Evolutionary conservation across 805 yeast species (phyloP).

Genomic region (Metschnikowia peoriensis): DNA sequence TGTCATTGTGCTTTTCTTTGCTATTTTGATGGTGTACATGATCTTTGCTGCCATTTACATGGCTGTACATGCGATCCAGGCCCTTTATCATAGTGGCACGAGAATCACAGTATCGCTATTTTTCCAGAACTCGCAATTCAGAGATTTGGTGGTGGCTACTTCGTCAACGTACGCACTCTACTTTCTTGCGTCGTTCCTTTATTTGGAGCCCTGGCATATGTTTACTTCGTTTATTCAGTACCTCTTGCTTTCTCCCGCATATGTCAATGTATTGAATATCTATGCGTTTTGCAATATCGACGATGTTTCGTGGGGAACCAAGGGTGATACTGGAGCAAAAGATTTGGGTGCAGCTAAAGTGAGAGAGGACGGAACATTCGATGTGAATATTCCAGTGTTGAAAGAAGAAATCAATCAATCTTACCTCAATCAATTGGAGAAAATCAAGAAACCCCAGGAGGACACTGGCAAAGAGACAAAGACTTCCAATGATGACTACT

Average conservation of each 20-base stretch:
- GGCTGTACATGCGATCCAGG: constrained; percentile 51
- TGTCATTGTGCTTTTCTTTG: constrained; percentile 53
- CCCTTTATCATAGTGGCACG: constrained; percentile 32
- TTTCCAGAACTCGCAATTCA: constrained; percentile 44
- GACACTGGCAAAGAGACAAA: constrained; percentile 25
- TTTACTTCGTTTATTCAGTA: constrained; percentile 54
- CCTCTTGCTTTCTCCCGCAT: constrained; percentile 51
- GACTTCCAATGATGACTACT: constrained; percentile 43
- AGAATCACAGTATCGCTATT: constrained; percentile 45
- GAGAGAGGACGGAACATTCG: constrained; percentile 54
- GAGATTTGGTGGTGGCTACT: constrained; percentile 56
- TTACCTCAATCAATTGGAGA: constrained; percentile 50
- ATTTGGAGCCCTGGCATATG: constrained; percentile 68
- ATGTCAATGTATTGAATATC: constrained; percentile 56
- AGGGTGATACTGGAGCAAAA: constrained; percentile 59
- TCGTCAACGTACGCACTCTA: constrained; percentile 61
- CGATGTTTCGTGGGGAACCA: constrained; percentile 76
- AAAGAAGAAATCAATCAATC: constrained; percentile 54
- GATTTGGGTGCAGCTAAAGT: constrained; percentile 55
- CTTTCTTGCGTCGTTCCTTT: constrained; percentile 55
- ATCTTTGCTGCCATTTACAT: constrained; percentile 56
- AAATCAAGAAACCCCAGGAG: constrained; percentile 46
- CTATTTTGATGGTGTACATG: constrained; percentile 58
- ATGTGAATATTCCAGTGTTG: constrained; percentile 50
- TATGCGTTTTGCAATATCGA: constrained; percentile 72